These are phyloP conservation scores for Bryum argenteum DNA, from an alignment of 225 moss, liverwort and hornwort species.

Conservation along the genomic window DNA sequence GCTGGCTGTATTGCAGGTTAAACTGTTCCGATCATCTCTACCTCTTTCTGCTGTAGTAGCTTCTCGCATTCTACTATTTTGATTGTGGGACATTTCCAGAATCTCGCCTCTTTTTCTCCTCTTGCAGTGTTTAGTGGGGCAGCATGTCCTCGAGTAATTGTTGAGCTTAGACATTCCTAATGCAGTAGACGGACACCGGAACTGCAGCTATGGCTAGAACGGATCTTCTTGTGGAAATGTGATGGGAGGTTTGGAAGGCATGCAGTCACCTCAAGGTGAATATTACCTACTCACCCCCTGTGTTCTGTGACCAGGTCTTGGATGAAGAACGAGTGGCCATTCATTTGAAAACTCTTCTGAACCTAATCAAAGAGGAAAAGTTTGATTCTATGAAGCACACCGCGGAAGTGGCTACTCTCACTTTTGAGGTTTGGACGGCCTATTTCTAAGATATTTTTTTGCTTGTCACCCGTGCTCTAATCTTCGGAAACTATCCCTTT, in stretches of 20 bases:
- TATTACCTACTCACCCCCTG: slow-evolving; percentile 27
- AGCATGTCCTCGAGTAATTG: slow-evolving; percentile 7
- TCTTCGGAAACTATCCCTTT: not conserved
- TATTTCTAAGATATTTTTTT: slow-evolving; percentile 3
- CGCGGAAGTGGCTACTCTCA: slow-evolving; percentile 70
- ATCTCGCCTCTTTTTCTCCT: not conserved
- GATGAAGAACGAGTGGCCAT: slow-evolving; percentile 83
- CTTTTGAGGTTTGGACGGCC: slow-evolving; percentile 71
- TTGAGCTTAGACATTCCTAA: not conserved
- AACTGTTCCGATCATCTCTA: not conserved
- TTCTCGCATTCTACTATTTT: slow-evolving; percentile 2
- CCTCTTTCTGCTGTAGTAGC: slow-evolving; percentile 5
- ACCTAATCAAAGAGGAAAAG: slow-evolving; percentile 52
- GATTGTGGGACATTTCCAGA: not conserved
- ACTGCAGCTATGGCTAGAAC: slow-evolving; percentile 7
- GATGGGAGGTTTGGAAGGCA: slow-evolving; percentile 12
- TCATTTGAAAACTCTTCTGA: slow-evolving; percentile 71
- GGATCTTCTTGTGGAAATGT: not conserved
- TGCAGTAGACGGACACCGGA: not conserved
- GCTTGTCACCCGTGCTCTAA: slow-evolving; percentile 22
- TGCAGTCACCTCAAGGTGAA: slow-evolving; percentile 17
- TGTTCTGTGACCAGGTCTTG: slow-evolving; percentile 44
- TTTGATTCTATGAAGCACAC: slow-evolving; percentile 69
- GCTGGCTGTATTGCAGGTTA: slow-evolving; percentile 63
- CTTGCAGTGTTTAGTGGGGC: slow-evolving; percentile 12